Conservation (phyloP, 805 yeast genomes). For the Wickerhamiella parazyma region DNA sequence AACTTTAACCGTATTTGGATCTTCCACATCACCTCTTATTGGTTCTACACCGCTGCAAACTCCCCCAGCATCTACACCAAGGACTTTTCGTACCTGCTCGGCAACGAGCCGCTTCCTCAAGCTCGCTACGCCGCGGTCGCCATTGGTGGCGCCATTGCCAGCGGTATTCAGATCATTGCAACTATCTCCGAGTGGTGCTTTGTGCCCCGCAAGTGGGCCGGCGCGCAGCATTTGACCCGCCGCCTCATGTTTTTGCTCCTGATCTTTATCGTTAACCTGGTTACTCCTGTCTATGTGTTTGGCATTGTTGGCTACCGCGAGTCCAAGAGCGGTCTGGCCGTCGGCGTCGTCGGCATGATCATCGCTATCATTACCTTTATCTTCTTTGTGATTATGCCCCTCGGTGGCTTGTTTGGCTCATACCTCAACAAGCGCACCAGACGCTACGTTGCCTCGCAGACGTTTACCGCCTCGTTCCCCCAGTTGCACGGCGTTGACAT, state of each 20-base stretch:
- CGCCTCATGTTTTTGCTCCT: slow-evolving; percentile 63
- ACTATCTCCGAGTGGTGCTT: slow-evolving; percentile 88
- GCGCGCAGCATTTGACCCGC: slow-evolving; percentile 92
- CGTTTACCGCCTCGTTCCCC: slow-evolving; percentile 86
- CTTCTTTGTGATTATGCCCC: slow-evolving; percentile 88
- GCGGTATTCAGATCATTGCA: slow-evolving; percentile 68
- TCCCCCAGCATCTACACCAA: slow-evolving; percentile 84
- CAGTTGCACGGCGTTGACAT: slow-evolving; percentile 74
- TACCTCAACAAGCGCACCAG: slow-evolving; percentile 79
- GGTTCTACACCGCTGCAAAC: slow-evolving; percentile 92
- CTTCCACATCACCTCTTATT: slow-evolving; percentile 73
- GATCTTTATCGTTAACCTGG: slow-evolving; percentile 60
- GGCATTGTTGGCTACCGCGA: slow-evolving; percentile 50
- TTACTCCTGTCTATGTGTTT: slow-evolving; percentile 75
- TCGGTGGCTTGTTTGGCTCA: slow-evolving; percentile 90
- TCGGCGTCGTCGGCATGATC: slow-evolving; percentile 78
- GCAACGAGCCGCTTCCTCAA: slow-evolving; percentile 81
- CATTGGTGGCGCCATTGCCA: slow-evolving; percentile 81
- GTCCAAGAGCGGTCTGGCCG: slow-evolving; percentile 61
- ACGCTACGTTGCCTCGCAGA: slow-evolving; percentile 81
- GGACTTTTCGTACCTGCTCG: slow-evolving; percentile 66
- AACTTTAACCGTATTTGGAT: slow-evolving; percentile 98
- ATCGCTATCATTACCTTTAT: slow-evolving; percentile 71
- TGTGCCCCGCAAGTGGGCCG: slow-evolving; percentile 98
- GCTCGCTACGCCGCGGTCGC: slow-evolving; percentile 89